Evolutionary conservation across 164 flowering plant genomes (phyloP).

Genomic region (Berberis thunbergii): DNA sequence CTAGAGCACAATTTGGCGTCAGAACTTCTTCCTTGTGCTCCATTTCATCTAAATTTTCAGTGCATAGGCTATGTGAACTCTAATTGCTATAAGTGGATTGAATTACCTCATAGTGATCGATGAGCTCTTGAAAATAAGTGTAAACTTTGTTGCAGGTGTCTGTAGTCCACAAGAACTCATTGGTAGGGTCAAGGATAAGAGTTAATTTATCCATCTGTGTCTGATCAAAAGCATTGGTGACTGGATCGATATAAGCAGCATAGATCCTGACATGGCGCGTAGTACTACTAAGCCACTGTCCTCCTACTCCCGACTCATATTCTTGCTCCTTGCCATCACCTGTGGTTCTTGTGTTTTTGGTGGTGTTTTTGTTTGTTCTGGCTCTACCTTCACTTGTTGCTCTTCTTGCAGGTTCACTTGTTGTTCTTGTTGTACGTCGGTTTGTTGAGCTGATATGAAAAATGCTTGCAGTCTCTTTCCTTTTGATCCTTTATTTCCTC

Average conservation of each 20-base stretch:
- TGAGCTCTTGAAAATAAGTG: conserved; percentile 79
- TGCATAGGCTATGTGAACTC: neutral
- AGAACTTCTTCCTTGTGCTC: too few relatives aligned
- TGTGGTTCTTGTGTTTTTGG: conserved; percentile 28
- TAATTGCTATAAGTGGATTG: neutral
- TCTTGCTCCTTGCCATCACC: conserved; percentile 48
- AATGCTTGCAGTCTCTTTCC: conserved; percentile 3
- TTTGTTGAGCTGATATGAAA: conserved; percentile 30
- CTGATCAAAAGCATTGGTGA: conserved; percentile 71
- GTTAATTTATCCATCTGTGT: conserved; percentile 89
- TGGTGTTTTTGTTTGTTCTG: conserved; percentile 1
- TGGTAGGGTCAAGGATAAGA: conserved; percentile 67
- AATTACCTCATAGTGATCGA: conserved; percentile 84
- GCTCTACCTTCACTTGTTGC: conserved; percentile 7
- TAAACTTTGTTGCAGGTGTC: conserved; percentile 65
- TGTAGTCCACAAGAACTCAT: conserved; percentile 80
- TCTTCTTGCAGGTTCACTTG: conserved; percentile 11
- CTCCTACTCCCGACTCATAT: conserved; percentile 65
- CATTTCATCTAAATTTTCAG: neutral
- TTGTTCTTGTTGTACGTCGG: conserved; percentile 18
- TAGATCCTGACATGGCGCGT: conserved; percentile 79
- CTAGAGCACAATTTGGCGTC: too few relatives aligned
- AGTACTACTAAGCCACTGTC: conserved; percentile 74
- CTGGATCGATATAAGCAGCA: conserved; percentile 81
- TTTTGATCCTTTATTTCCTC: conserved; percentile 16